These are phyloP conservation scores for Knoxdaviesia capensis DNA, from an alignment of 2,329 filamentous ascomycete species.

Conservation along the genomic window DNA sequence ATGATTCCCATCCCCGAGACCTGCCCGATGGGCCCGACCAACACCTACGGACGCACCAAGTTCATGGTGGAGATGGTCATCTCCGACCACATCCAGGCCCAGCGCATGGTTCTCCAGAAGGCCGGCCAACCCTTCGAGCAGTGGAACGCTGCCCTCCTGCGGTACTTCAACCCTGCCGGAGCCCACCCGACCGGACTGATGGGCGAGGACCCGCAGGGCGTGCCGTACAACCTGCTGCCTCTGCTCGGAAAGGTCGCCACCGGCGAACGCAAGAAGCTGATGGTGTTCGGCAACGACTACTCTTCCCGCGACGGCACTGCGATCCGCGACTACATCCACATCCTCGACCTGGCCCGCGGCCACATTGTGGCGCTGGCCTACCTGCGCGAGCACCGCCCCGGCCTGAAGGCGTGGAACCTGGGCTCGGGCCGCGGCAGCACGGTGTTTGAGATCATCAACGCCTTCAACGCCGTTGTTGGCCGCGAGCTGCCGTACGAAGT, in stretches of 20 bases:
- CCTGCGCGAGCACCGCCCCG: conserved; percentile 64
- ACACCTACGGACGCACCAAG: conserved; percentile 96
- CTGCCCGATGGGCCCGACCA: conserved; percentile 90
- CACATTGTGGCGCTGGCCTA: conserved; percentile 82
- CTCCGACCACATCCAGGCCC: conserved; percentile 71
- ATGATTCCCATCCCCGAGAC: conserved; percentile 98
- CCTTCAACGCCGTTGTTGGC: conserved; percentile 75
- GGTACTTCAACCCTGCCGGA: conserved; percentile 96
- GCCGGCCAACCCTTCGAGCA: conserved; percentile 55
- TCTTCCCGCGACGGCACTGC: conserved; percentile 74
- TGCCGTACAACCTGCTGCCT: conserved; percentile 89
- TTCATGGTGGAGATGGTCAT: conserved; percentile 81
- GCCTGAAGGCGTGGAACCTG: conserved; percentile 89
- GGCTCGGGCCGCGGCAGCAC: conserved; percentile 89
- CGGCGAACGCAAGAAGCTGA: conserved; percentile 79
- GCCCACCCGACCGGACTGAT: conserved; percentile 90
- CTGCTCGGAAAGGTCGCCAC: conserved; percentile 90
- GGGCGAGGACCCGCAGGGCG: conserved; percentile 91
- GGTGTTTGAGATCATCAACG: conserved; percentile 92
- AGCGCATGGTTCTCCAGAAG: conserved; percentile 68
- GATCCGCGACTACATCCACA: conserved; percentile 96
- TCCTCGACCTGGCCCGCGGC: conserved; percentile 70
- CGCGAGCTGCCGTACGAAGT: conserved; percentile 75
- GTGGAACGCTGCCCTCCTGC: conserved; percentile 83
- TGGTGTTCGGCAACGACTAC: conserved; percentile 95